Evolutionary conservation across 768 basidiomycete species (phyloP).

Genomic region (Pisolithus microcarpus): DNA sequence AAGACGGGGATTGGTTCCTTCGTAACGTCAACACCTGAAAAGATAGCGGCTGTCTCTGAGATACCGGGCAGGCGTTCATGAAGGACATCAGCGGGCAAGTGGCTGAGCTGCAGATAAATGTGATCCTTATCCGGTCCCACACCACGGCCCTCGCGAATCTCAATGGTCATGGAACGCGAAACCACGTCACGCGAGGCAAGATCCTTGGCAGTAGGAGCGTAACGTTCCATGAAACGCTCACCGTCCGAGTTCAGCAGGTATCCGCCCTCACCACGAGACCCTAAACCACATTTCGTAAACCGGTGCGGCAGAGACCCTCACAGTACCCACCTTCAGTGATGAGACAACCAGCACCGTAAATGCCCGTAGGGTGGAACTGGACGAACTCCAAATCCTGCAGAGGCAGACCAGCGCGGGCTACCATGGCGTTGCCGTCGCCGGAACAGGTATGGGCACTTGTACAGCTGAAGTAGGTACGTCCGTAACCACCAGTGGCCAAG

Average conservation of each 20-base stretch:
- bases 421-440: conserved; percentile 99
- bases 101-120: conserved; percentile 92
- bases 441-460: conserved; percentile 99
- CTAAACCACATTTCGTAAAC: conserved; percentile 31
- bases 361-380: conserved; percentile 99
- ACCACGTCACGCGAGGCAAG: conserved; percentile 99
- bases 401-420: conserved; percentile 90
- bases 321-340: conserved; percentile 82
- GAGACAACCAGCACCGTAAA: conserved; percentile 97
- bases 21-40: conserved; percentile 97
- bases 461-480: conserved; percentile 96
- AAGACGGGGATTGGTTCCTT: conserved; percentile 99
- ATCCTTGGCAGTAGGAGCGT: conserved; percentile 99
- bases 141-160: conserved; percentile 97
- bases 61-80: conserved; percentile 98
- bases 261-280: conserved; percentile 98
- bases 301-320: background rate
- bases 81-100: conserved; percentile 91
- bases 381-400: conserved; percentile 98
- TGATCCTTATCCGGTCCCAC: conserved; percentile 99
- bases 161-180: conserved; percentile 97
- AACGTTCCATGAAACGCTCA: conserved; percentile 99
- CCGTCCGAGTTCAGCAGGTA: conserved; percentile 98
- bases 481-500: conserved; percentile 96
- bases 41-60: conserved; percentile 98